A percentile compares a stretch with the other conserved stretches of the same genome.
phyloP scores from a whole-genome alignment of 164 flowering plant genomes.

The Vitis cinerea region DNA sequence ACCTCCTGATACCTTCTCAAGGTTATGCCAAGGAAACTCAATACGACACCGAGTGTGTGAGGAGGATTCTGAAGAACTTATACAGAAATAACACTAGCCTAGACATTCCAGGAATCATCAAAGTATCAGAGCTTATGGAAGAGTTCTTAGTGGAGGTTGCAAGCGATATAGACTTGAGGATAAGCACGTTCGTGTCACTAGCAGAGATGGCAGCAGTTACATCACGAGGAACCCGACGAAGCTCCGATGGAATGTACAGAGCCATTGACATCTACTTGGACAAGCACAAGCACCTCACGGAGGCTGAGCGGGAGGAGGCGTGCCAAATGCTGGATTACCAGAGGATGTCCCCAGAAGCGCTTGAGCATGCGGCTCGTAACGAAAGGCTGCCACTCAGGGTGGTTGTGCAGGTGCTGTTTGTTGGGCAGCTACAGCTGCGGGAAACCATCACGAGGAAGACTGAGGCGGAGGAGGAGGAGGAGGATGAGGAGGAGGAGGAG shows the following conservation, averaged over 20 bases:
- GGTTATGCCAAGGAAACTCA: slow-evolving; percentile 47
- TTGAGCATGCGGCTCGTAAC: slow-evolving; percentile 73
- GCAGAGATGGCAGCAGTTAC: slow-evolving; percentile 45
- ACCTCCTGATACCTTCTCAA: slow-evolving; percentile 52
- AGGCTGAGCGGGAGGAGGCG: slow-evolving; percentile 58
- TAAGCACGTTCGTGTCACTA: slow-evolving; percentile 35
- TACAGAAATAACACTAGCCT: slow-evolving; percentile 29
- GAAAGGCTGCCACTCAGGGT: slow-evolving; percentile 58
- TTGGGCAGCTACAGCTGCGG: slow-evolving; percentile 55
- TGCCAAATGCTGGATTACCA: slow-evolving; percentile 65
- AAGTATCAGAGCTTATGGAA: slow-evolving; percentile 61
- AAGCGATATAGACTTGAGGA: slow-evolving; percentile 44
- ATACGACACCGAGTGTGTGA: slow-evolving; percentile 57
- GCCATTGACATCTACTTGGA: slow-evolving; percentile 63
- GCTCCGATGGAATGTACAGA: slow-evolving; percentile 63
- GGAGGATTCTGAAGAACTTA: slow-evolving; percentile 55
- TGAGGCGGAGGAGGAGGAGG: slow-evolving; percentile 10
- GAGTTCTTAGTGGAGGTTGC: slow-evolving; percentile 54
- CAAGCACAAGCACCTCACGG: slow-evolving; percentile 54
- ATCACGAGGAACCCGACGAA: slow-evolving; percentile 26
- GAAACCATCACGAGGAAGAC: slow-evolving; percentile 33
- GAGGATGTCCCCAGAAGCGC: slow-evolving; percentile 55
- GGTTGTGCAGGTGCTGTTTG: slow-evolving; percentile 62
- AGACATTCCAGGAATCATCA: slow-evolving; percentile 28
- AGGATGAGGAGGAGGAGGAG: slow-evolving; percentile 10